These are phyloP conservation scores for Astrocystis sublimbata DNA, from an alignment of 495 filamentous ascomycete genomes.

Conservation along the genomic window DNA sequence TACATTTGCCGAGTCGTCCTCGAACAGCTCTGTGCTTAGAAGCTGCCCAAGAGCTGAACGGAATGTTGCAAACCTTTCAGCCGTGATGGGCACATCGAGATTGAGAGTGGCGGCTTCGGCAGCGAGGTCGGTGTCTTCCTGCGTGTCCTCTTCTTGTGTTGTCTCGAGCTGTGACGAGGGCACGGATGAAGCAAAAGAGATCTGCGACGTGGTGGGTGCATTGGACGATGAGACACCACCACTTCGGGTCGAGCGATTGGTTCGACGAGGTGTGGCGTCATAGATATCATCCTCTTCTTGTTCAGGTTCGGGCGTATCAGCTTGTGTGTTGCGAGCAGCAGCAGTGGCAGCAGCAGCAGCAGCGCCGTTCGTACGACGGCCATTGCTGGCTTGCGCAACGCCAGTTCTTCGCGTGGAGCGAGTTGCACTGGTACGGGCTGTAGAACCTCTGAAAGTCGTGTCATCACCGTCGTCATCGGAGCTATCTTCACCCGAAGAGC, in stretches of 20 bases:
- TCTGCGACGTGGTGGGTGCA: constrained; percentile 34
- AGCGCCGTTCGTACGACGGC: constrained; percentile 28
- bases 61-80: constrained; percentile 71
- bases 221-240: constrained; percentile 31
- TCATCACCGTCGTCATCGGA: constrained; percentile 39
- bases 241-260: constrained; percentile 36
- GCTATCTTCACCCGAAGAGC: constrained; percentile 39
- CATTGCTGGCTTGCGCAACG: constrained; percentile 29
- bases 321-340: constrained; percentile 18
- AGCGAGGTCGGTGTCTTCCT: constrained; percentile 40
- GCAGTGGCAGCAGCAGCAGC: too few species aligned
- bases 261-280: constrained; percentile 42
- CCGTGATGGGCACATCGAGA: constrained; percentile 53
- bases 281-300: constrained; percentile 41
- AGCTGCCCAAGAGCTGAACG: constrained; percentile 75
- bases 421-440: constrained; percentile 23
- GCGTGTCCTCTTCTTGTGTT: constrained; percentile 36
- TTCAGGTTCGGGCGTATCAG: constrained; percentile 25
- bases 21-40: constrained; percentile 76
- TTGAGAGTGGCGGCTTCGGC: constrained; percentile 38
- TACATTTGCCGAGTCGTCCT: constrained; percentile 74
- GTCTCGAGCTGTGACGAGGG: constrained; percentile 47
- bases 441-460: constrained; percentile 27
- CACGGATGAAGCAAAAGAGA: constrained; percentile 49
- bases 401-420: constrained; percentile 30